Conservation (phyloP, 106 monocot species). For the Xerophyta viscosa region DNA sequence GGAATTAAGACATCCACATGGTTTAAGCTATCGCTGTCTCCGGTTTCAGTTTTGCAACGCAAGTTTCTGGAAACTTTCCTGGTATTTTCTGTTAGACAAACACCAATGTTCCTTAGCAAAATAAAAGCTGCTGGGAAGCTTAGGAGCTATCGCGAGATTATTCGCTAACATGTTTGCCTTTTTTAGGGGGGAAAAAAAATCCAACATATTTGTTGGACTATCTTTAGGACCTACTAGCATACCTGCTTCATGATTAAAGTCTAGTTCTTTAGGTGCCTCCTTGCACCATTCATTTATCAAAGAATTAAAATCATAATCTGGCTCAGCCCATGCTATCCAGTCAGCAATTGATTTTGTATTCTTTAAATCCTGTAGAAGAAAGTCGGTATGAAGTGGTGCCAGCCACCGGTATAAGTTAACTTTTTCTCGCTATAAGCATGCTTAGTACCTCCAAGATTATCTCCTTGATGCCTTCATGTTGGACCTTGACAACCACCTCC, state of each 20-base stretch:
- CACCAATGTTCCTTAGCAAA: too few relatives aligned
- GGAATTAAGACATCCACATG: constrained; percentile 80
- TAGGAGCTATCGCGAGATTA: too few relatives aligned
- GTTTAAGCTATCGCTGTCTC: constrained; percentile 14
- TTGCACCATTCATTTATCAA: constrained; percentile 99
- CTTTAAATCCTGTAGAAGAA: constrained; percentile 72
- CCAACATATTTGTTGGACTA: too few relatives aligned
- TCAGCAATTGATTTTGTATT: constrained; percentile 94
- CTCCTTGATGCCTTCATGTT: constrained; percentile 91
- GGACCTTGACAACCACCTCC: constrained; percentile 94
- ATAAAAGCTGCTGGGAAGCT: too few relatives aligned
- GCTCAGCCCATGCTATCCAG: constrained; percentile 99
- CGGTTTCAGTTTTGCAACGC: constrained; percentile 20
- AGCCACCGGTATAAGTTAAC: not conserved
- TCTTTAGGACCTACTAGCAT: too few relatives aligned
- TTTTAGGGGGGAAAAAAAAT: too few relatives aligned
- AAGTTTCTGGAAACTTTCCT: constrained; percentile 76
- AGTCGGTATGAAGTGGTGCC: constrained; percentile 4
- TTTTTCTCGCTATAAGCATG: constrained; percentile 5
- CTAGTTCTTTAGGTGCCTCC: constrained; percentile 97
- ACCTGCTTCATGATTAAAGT: constrained; percentile 99
- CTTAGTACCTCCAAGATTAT: constrained; percentile 83
- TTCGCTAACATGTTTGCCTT: too few relatives aligned
- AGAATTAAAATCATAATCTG: constrained; percentile 85
- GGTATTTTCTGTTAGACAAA: constrained; percentile 71